A percentile compares a stretch with the other conserved stretches of the same genome.
Conservation (phyloP, 2,329 filamentous ascomycete species). For the Fusarium sp. region DNA sequence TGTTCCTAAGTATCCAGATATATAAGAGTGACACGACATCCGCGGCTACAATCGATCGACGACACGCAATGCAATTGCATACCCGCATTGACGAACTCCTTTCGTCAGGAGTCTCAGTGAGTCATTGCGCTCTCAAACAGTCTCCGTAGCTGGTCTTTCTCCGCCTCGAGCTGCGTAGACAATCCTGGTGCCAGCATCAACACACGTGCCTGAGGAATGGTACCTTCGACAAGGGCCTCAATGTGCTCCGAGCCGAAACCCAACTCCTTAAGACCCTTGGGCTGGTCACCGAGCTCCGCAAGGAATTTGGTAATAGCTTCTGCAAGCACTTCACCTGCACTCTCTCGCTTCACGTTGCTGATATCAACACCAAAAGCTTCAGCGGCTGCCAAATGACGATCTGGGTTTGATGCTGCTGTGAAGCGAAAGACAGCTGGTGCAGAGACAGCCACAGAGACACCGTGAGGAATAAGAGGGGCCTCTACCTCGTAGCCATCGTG, state of each 20-base stretch:
- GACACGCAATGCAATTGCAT: constrained; percentile 34
- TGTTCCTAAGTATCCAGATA: constrained; percentile 15
- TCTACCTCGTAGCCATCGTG: constrained; percentile 87
- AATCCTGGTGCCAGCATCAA: constrained; percentile 91
- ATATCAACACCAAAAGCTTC: constrained; percentile 93
- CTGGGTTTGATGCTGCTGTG: constrained; percentile 90
- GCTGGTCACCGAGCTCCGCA: constrained; percentile 87
- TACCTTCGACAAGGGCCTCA: constrained; percentile 90
- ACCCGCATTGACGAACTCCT: constrained; percentile 27
- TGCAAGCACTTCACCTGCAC: constrained; percentile 86
- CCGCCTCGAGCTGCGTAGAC: constrained; percentile 74
- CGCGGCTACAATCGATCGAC: constrained; percentile 17
- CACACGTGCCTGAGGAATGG: constrained; percentile 90
- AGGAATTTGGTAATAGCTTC: constrained; percentile 88
- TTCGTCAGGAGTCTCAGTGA: constrained; percentile 45
- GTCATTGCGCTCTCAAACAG: constrained; percentile 74
- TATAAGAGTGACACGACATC: constrained; percentile 18
- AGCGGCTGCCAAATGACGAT: constrained; percentile 89
- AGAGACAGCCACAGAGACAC: constrained; percentile 93
- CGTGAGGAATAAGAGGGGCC: constrained; percentile 89
- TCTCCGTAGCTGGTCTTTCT: constrained; percentile 76
- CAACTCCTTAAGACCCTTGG: constrained; percentile 82
- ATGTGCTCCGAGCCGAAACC: constrained; percentile 84
- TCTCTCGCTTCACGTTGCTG: constrained; percentile 86
- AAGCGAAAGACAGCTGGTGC: constrained; percentile 95